Base-by-base conservation (phyloP, 2,329 filamentous ascomycete genomes). In the Stachybotrys chartarum region DNA sequence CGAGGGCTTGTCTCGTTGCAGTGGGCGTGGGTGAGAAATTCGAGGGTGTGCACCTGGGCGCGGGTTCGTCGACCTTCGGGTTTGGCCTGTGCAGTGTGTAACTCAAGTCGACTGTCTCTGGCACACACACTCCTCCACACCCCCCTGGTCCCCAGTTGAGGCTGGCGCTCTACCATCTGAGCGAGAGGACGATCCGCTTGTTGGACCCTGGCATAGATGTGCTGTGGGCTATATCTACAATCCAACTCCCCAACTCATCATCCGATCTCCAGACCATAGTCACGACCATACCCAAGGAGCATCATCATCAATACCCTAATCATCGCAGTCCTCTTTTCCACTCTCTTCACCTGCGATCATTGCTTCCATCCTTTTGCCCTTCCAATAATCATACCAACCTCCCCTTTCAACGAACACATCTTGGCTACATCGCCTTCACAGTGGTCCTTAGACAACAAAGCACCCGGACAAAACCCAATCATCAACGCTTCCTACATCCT, bases 221-320 rank as follows among this genome's bases (percentile, higher is more conserved):
- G 32, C 11, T 52, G 35, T 17, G 31, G 35, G 16, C 35, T 52
- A 52, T 52, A 52, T 39, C 35, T 52, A 52, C 50, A 52, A 42
- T 52, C n/a, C 32, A 52, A 35, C 35, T 24, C 50, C 50, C 50
- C 35, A 51, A 51, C 50, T 44, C 30, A 44, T 32, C 50, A 52
- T 52, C 50, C 50, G 50, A 52, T 52, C 50, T 52, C 32, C 42
- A 24, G 32, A 17, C 32, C 50, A 10, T 45, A 31, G 44, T 52
- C 50, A 52, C 31, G 50, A 52, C 32, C 35, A 42, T 42, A 10
- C 5, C 14, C 35, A 42, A 42, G 35, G 8, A 14, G 35, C 8
- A 42, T 42, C 35, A 42, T 42, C 35, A 42, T 42, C 35, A 42
- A 10, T 10, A 42, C 35, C 10, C 35, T 10, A 14, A 42, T 12